A percentile compares a stretch with the other conserved stretches of the same genome.
phyloP scores from a whole-genome alignment of 1,284 basidiomycete species.

The Tranzscheliella williamsii region DNA sequence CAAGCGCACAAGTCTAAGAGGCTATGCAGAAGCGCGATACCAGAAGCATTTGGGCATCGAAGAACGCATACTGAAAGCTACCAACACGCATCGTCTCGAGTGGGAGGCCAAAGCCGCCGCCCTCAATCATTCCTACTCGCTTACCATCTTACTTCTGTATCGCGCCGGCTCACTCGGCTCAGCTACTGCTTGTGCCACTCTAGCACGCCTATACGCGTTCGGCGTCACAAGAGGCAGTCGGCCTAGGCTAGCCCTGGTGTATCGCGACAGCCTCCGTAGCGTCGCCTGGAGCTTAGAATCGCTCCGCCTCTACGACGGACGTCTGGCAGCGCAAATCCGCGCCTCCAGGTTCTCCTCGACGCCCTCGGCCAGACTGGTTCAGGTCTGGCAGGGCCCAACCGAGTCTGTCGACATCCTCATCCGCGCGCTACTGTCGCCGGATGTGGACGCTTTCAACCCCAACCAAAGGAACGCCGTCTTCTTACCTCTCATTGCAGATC shows the following conservation, averaged over 20 bases:
- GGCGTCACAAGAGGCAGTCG: conserved; percentile 29
- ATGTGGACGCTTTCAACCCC: conserved; percentile 13
- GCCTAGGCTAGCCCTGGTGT: conserved; percentile 32
- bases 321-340: conserved; percentile 10
- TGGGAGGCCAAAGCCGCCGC: conserved; percentile 48
- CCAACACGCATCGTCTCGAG: conserved; percentile 29
- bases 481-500: conserved; percentile 8
- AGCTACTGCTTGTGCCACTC: conserved; percentile 15
- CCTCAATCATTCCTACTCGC: conserved; percentile 24
- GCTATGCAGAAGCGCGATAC: conserved; percentile 31
- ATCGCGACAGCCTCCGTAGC: conserved; percentile 32
- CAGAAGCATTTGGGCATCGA: conserved; percentile 22
- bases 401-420: conserved; percentile 1
- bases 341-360: conserved; percentile 4
- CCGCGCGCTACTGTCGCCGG: conserved; percentile 1
- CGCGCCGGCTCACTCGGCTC: conserved; percentile 35
- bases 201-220: conserved; percentile 26
- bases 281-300: conserved; percentile 36
- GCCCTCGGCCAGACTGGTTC: conserved; percentile 4
- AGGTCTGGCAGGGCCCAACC: conserved; percentile 14
- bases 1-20: conserved; percentile 18
- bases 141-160: conserved; percentile 36
- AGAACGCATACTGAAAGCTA: conserved; percentile 22
- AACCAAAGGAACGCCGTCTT: conserved; percentile 12
- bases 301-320: conserved; percentile 10